A percentile compares a stretch with the other conserved stretches of the same genome.
Evolutionary conservation across 2,329 filamentous ascomycete species (phyloP).

Genomic region (Clarireedia monteithiana): DNA sequence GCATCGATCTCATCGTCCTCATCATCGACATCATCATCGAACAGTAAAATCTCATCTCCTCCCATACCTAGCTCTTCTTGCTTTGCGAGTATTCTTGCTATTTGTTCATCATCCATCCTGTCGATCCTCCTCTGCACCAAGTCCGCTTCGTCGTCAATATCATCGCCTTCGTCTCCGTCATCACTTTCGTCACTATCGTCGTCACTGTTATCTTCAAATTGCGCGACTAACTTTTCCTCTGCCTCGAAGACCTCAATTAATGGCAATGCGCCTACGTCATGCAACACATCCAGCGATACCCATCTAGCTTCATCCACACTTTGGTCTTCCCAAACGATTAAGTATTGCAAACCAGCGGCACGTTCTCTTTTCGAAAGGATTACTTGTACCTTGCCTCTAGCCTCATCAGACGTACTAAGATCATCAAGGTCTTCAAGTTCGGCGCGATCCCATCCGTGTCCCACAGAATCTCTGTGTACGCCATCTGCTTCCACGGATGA

Average conservation of each 20-base stretch:
- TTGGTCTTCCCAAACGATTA: constrained; percentile 40
- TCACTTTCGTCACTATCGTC: constrained; percentile 9
- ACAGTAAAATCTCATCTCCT: constrained; percentile 49
- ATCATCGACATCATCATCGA: constrained; percentile 35
- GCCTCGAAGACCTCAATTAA: constrained; percentile 30
- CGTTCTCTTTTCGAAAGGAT: constrained; percentile 39
- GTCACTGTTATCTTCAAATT: constrained; percentile 30
- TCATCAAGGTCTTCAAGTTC: constrained; percentile 40
- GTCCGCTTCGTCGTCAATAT: constrained; percentile 30
- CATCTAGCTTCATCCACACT: constrained; percentile 41
- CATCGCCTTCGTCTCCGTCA: constrained; percentile 30
- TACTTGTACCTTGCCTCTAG: constrained; percentile 33
- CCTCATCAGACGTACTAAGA: constrained; percentile 42
- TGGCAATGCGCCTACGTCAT: constrained; percentile 22
- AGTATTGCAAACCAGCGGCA: constrained; percentile 39
- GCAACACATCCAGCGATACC: constrained; percentile 34
- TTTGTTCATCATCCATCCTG: constrained; percentile 52
- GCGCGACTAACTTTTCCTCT: constrained; percentile 26
- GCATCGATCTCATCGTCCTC: constrained; percentile 21
- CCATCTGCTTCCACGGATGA: constrained; percentile 3
- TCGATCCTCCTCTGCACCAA: constrained; percentile 27
- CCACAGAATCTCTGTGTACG: neutral
- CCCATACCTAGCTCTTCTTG: constrained; percentile 57
- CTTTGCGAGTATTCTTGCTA: constrained; percentile 53
- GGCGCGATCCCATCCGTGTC: constrained; percentile 35